These are phyloP conservation scores for Coelastrella sp. DNA, from an alignment of 139 green algal species.

Conservation along the genomic window DNA sequence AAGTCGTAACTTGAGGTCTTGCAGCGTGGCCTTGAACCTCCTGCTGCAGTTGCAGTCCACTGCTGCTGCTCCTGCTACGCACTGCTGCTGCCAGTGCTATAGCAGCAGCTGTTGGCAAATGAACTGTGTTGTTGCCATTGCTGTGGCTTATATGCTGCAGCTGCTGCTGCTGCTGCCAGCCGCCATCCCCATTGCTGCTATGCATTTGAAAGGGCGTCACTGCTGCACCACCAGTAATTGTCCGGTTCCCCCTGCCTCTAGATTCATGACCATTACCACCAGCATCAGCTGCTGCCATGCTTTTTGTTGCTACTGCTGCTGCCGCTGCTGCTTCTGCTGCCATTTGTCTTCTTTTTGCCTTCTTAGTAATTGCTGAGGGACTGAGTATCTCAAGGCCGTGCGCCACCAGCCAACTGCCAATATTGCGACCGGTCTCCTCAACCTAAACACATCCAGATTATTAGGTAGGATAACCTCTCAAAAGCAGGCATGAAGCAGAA, in stretches of 20 bases:
- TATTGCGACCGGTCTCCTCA: slow-evolving; percentile 29
- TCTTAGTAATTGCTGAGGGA: slow-evolving; percentile 14
- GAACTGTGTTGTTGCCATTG: background rate
- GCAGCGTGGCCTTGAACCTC: too few relatives aligned
- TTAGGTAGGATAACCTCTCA: too few relatives aligned
- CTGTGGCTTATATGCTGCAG: background rate
- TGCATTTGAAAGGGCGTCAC: too few relatives aligned
- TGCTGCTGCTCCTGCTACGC: background rate
- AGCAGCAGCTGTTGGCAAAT: background rate
- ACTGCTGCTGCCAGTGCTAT: background rate
- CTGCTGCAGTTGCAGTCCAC: background rate
- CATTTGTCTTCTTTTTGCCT: background rate
- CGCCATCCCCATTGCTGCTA: too few relatives aligned
- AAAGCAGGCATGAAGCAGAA: background rate
- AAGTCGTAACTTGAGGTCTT: too few relatives aligned
- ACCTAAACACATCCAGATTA: background rate
- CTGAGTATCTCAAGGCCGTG: slow-evolving; percentile 28
- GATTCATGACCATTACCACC: too few relatives aligned
- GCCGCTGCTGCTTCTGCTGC: slow-evolving; percentile 23
- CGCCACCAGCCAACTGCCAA: background rate
- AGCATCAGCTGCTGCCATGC: too few relatives aligned
- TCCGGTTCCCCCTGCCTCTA: too few relatives aligned
- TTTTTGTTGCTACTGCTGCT: too few relatives aligned
- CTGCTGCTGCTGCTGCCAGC: background rate
- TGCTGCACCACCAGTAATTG: too few relatives aligned